Base-by-base conservation (phyloP, 2,329 filamentous ascomycete species). In the Paraconiothyrium brasiliense region DNA sequence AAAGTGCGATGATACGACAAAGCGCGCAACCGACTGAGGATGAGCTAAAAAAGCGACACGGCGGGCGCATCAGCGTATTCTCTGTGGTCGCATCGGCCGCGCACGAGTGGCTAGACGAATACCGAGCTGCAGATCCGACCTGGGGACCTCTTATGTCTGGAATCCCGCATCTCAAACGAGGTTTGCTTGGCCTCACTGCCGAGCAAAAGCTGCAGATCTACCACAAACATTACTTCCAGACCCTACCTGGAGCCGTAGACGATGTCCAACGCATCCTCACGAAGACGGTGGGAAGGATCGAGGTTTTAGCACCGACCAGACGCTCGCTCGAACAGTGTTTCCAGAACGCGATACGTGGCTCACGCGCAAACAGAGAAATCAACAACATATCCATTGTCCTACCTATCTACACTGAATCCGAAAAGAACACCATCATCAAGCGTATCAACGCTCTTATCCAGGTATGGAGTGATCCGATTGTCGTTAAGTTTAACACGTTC, bases 121-220 rank as follows among this genome's bases (percentile, higher is more conserved):
- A 49, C n/a, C 24, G 47, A 5, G 24, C 24, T 13, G 11, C 34
- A 16, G 47, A 49, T 34, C 47, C 47, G 14, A 16, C 22, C 11
- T 49, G 22, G 16, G 47, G 47, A n/a, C 24, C 24, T 2, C 16
- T 34, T 27, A 49, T 49, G 47, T 49, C 47, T 16, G 47, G 47
- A 1, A 34, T 49, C 16, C 47, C 47, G 9, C 47, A 49, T 34
- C 47, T 49, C 4, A 27, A 14, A 14, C 47, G 27, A 34, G 30
- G 20, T 14, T 24, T 49, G 1, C 47, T 49, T 13, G 1, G 47
- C 14, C 24, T 49, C 6, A 49, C 30, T n/a, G 47, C 47, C 2
- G 47, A 32, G 13, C 47, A 49, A 34, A 49, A 49, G 24, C 24
- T 49, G 16, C 47, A 49, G 47, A 13, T 32, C 6, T 49, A 49